Base-by-base conservation (phyloP, 257 asterid genomes). In the Lycium barbarum region DNA sequence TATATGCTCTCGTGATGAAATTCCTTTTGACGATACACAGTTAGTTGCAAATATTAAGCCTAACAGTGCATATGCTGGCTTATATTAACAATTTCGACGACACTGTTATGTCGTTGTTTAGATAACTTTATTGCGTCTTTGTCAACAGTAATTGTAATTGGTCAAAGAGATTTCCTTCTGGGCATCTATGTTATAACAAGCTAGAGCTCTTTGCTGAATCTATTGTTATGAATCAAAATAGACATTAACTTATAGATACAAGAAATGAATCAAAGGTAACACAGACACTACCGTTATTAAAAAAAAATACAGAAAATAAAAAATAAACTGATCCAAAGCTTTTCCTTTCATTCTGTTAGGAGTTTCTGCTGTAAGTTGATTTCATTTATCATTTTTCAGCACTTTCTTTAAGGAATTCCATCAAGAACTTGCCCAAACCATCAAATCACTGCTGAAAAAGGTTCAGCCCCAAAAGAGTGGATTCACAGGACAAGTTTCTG, bases 321-420 rank as follows among this genome's bases (percentile, higher is more conserved):
- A 61, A 20, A 61, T 26, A 26, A 26, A n/a, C 5, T 61, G 14
- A 61, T 18, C 35, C 67, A 61, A 14, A 58, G 67, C 35, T 61
- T 36, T 53, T 26, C 83, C 26, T 20, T 51, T 35, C 5, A 0
- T 58, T 54, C 43, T 61, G 82, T 65, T 43, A 38, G 58, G 38
- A 20, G 54, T 62, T 62, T 81, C 33, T 58, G 49, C 53, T 11
- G 3, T 38, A 59, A 5, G n/a, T 35, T 85, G 87, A 85, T 88
- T 84, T 81, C 62, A 78, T 70, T 81, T 72, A 78, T 76, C 63
- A 38, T 87, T 84, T 88, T 88, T 93, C 96, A 96, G 98, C 92
- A 94, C 98, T n/a, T 94, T 94, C 74, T 95, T 92, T 85, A 92
- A 92, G 85, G 94, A 94, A 86, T 95, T 91, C 91, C 99, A 95